phyloP scores from a whole-genome alignment of 2,329 filamentous ascomycete genomes.

The Grosmannia huntii region DNA sequence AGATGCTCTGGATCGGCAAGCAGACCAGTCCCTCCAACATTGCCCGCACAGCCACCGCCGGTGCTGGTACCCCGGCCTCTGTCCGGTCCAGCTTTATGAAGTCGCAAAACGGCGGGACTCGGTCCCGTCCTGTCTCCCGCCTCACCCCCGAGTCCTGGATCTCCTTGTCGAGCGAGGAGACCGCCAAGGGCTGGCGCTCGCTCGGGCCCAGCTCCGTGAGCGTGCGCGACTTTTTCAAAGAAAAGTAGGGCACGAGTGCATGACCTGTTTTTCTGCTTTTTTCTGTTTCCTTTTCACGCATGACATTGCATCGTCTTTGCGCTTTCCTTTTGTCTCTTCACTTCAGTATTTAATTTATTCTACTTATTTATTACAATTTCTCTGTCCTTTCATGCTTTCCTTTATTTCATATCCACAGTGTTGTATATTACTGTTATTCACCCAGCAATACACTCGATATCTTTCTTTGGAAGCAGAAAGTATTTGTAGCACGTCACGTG shows the following conservation, averaged over 20 bases:
- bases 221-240: conserved; percentile 1
- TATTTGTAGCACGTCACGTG: too few relatives aligned
- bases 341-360: too few relatives aligned
- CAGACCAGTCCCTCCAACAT: neutral
- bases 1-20: conserved; percentile 30
- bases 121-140: neutral
- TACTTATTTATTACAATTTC: too few relatives aligned
- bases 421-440: too few relatives aligned
- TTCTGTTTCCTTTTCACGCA: too few relatives aligned
- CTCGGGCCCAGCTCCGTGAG: neutral
- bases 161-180: conserved; percentile 3
- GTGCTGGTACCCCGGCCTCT: neutral
- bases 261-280: too few relatives aligned
- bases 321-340: too few relatives aligned
- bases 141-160: conserved; percentile 5
- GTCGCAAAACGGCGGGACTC: neutral
- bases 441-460: too few relatives aligned
- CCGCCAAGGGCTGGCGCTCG: neutral
- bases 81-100: neutral
- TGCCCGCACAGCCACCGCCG: neutral
- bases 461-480: too few relatives aligned
- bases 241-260: neutral
- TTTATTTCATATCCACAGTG: too few relatives aligned
- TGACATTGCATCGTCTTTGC: too few relatives aligned
- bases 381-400: too few relatives aligned